Evolutionary conservation across 805 yeast genomes (phyloP).

Genomic region (Candida chauliodis): DNA sequence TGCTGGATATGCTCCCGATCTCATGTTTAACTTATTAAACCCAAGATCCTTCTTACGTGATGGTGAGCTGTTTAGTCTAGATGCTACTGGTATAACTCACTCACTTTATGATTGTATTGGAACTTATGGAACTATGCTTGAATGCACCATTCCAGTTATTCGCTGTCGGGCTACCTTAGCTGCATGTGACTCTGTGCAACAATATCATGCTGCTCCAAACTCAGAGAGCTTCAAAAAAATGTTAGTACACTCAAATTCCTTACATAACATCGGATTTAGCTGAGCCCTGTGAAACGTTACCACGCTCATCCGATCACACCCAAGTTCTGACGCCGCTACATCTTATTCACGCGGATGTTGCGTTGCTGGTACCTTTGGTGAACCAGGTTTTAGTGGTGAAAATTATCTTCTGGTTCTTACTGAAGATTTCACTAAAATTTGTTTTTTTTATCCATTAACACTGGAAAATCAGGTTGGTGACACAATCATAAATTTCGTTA

Average conservation of each 20-base stretch:
- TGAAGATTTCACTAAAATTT: constrained; percentile 2
- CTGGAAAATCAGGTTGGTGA: background rate
- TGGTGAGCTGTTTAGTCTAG: background rate
- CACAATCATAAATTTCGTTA: constrained; percentile 1
- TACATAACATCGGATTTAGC: background rate
- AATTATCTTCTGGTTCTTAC: background rate
- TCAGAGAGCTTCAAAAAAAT: background rate
- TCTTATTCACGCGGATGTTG: constrained; percentile 2
- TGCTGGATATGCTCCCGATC: background rate
- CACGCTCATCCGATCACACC: background rate
- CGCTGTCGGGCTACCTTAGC: background rate
- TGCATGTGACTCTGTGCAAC: background rate
- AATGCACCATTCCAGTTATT: background rate
- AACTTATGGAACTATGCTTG: background rate
- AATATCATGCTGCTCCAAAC: background rate
- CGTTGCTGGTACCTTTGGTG: background rate
- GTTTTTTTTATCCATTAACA: background rate
- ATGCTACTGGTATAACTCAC: background rate
- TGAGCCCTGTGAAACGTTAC: background rate
- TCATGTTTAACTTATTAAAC: background rate
- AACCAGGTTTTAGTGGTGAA: background rate
- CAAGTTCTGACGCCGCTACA: background rate
- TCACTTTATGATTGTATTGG: background rate
- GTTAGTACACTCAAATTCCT: background rate
- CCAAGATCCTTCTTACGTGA: background rate